Conservation (phyloP, 352 stramenopile species). For the Pythium phragmitis region DNA sequence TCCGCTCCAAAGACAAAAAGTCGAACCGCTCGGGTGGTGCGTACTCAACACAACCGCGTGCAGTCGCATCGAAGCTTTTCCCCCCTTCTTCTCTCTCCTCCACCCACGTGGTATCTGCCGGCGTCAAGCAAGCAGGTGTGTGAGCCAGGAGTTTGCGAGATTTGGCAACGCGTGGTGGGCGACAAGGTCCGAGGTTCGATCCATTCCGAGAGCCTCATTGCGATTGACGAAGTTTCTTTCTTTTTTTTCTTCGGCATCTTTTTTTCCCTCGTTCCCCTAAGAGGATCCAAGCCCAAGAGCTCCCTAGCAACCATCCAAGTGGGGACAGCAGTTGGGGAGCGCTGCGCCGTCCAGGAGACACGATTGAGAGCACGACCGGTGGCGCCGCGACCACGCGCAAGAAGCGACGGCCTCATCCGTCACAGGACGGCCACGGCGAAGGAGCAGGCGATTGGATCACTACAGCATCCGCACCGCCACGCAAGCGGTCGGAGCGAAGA, state of each 20-base stretch:
- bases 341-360: not conserved
- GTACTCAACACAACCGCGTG: too few relatives aligned
- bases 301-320: not conserved
- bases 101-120: too few relatives aligned
- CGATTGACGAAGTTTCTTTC: slow-evolving; percentile 15
- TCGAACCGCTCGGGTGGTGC: too few relatives aligned
- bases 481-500: slow-evolving; percentile 3
- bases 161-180: not conserved
- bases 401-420: slow-evolving; percentile 18
- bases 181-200: not conserved
- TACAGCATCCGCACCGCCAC: not conserved
- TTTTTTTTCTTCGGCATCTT: slow-evolving; percentile 1
- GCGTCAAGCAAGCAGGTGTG: too few relatives aligned
- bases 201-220: not conserved
- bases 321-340: not conserved
- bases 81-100: too few relatives aligned
- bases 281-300: too few relatives aligned
- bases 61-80: too few relatives aligned
- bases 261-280: not conserved
- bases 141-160: too few relatives aligned
- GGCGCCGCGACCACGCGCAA: slow-evolving; percentile 18
- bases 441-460: not conserved
- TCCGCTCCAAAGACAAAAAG: too few relatives aligned
- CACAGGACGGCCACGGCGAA: not conserved
- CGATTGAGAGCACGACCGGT: slow-evolving; percentile 15